Base-by-base conservation (phyloP, 768 basidiomycete species). In the Boletus rufocinnamomeus region DNA sequence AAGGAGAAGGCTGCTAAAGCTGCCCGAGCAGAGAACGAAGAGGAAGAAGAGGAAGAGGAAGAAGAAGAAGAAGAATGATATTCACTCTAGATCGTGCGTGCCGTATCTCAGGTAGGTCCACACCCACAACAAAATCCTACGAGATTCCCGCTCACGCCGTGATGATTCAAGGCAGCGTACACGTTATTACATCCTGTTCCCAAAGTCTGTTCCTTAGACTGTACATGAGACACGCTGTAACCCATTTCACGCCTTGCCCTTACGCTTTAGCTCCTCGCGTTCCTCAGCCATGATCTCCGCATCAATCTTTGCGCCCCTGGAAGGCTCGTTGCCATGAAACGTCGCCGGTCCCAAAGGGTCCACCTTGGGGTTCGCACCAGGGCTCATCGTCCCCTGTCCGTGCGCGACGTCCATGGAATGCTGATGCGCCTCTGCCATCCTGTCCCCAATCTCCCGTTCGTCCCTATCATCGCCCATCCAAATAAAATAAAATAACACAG, bases 291-390 rank as follows among this genome's bases (percentile, higher is more conserved):
- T 76, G 21, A 86, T 70, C 61, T 85, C 73, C 4, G 81, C 80
- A 64, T 87, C 85, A n/a, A 84, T 76, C 65, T 80, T 69, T 2
- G 84, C 85, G 0, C 85, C 84, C 40, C 77, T 71, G 0, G 83
- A 84, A 0, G 85, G 84, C 59, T 85, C 72, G 62, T 86, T 78
- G 0, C 84, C 82, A 53, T 86, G 84, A 17, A 74, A 66, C n/a
- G 67, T 69, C 1, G 83, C 84, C 11, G 81, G 81, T 46, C 75
- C 76, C 28, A 81, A 66, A 14, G 84, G 84, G 55, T 84, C 77
- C 0, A 70, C 68, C 32, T 74, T 67, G 0, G 76, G 76, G 43
- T 75, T 66, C 6, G 63, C 61, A 50, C 61, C 64, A 50, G 57
- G 71, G 56, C 41, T 76, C 72, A 19, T 68, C 57, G 46, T 66